Base-by-base conservation (phyloP, 2,329 filamentous ascomycete species). In the Tolypocladium sp. region DNA sequence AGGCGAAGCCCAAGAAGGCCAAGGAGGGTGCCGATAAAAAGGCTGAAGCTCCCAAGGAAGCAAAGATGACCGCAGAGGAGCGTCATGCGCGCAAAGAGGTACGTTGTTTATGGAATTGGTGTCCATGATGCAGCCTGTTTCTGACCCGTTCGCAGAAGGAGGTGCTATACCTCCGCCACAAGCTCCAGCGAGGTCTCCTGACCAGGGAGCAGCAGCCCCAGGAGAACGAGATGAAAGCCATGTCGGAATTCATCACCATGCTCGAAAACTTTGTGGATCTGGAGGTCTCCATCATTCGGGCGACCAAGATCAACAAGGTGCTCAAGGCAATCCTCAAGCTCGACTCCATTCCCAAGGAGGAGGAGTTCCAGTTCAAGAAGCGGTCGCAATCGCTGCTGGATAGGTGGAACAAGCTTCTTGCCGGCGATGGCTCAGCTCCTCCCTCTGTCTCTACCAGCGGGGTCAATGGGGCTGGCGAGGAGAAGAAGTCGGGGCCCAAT, bases 281-380 rank as follows among this genome's bases (percentile, higher is more conserved):
- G 5, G 93, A 97, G 71, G 91, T 90, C 37, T 86, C 86, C 64
- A 94, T 97, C 67, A 96, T 97, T 68, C 86, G 90, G 63, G 80
- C 79, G 17, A 99, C 94, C 62, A 99, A 97, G 82, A 97, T 99
- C 75, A 93, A 97, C 84, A 99, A 99, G 78, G 93, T 99, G 13
- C 82, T 99, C 59, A 96, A 95, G 78, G 92, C 89, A 5, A 94
- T 99, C 65, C 79, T 97, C 68, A 97, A 96, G 78, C 80, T 99
- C 10, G 83, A 87, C 51, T 82, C 82, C 4, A 96, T 99, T 65
- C 92, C 92, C 6, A 88, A 87, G 62, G 94, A 99, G 64, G 90
- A 92, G 41, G 90, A 96, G 65, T 95, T 88, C 73, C 78, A 89
- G 58, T 97, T 99, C 83, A 95, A 94, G 78, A 79, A 86, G 64